Conservation (phyloP, 192 early-diverging fungal genomes). For the Phycomyces nitens region DNA sequence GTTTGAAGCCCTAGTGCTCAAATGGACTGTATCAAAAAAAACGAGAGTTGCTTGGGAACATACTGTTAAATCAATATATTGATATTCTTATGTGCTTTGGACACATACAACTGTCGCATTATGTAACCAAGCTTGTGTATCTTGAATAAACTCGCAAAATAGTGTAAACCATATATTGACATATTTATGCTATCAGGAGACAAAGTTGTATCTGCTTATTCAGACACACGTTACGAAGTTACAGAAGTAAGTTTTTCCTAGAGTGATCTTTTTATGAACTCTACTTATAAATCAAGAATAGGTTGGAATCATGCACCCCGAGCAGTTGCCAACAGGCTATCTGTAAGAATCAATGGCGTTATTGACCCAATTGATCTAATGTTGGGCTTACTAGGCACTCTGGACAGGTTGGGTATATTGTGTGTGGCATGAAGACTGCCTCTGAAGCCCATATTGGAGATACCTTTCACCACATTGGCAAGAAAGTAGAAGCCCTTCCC, state of each 20-base stretch:
- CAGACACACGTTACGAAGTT: constrained; percentile 81
- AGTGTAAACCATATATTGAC: too few species aligned
- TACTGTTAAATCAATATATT: too few species aligned
- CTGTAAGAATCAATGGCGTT: constrained; percentile 42
- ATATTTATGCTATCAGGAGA: constrained; percentile 52
- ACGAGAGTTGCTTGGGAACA: too few species aligned
- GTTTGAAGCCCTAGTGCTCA: too few species aligned
- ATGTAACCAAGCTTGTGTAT: too few species aligned
- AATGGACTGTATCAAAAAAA: too few species aligned
- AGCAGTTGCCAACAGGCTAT: constrained; percentile 64
- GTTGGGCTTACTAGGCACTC: constrained; percentile 50
- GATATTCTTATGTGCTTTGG: too few species aligned
- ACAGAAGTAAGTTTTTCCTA: constrained; percentile 43
- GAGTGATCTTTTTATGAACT: neutral
- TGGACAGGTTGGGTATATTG: constrained; percentile 89
- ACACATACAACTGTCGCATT: too few species aligned
- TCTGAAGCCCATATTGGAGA: constrained; percentile 94
- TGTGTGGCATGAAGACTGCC: constrained; percentile 89
- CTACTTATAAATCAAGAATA: neutral
- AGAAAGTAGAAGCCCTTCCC: constrained; percentile 68
- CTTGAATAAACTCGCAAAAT: too few species aligned
- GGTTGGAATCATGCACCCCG: constrained; percentile 94
- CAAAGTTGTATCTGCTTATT: constrained; percentile 76
- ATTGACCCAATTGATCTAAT: neutral
- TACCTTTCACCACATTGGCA: constrained; percentile 78